A percentile compares a stretch with the other conserved stretches of the same genome.
Evolutionary conservation across 495 filamentous ascomycete genomes (phyloP).

Genomic region (Choiromyces venosus): DNA sequence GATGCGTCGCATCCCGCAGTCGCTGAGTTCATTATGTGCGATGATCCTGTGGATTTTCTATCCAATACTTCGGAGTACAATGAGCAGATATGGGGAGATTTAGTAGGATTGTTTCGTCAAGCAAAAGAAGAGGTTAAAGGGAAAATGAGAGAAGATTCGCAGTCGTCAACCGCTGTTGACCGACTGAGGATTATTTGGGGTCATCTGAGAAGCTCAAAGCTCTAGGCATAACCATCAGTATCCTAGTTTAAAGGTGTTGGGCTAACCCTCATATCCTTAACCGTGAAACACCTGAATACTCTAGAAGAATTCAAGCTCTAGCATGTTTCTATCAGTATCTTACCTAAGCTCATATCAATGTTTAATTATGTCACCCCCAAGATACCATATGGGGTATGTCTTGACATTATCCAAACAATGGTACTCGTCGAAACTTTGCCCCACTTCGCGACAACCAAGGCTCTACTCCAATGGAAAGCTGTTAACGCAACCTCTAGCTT

Average conservation of each 20-base stretch:
- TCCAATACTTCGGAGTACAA: conserved; percentile 53
- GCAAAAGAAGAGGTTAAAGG: conserved; percentile 56
- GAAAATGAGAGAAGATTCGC: conserved; percentile 30
- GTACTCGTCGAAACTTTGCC: neutral
- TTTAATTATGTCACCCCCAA: neutral
- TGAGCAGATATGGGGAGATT: conserved; percentile 74
- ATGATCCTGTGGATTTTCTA: conserved; percentile 47
- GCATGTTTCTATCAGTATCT: neutral
- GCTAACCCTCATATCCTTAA: neutral
- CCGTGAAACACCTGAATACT: neutral
- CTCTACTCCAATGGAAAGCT: neutral
- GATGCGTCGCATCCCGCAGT: conserved; percentile 13
- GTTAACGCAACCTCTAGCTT: neutral
- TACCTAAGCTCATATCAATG: neutral
- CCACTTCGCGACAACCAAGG: neutral
- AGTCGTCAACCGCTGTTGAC: conserved; percentile 47
- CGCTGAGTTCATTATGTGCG: conserved; percentile 19
- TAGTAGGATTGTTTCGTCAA: conserved; percentile 56
- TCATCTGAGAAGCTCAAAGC: conserved; percentile 43
- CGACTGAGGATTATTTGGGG: conserved; percentile 52
- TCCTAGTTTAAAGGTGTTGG: neutral
- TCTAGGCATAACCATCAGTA: neutral
- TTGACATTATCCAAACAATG: neutral
- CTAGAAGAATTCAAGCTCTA: neutral
- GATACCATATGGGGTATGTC: neutral